Evolutionary conservation across 1,284 basidiomycete species (phyloP), one percentile per base, ranked within the genome.

Genomic region (Violaceomyces palustris): DNA sequence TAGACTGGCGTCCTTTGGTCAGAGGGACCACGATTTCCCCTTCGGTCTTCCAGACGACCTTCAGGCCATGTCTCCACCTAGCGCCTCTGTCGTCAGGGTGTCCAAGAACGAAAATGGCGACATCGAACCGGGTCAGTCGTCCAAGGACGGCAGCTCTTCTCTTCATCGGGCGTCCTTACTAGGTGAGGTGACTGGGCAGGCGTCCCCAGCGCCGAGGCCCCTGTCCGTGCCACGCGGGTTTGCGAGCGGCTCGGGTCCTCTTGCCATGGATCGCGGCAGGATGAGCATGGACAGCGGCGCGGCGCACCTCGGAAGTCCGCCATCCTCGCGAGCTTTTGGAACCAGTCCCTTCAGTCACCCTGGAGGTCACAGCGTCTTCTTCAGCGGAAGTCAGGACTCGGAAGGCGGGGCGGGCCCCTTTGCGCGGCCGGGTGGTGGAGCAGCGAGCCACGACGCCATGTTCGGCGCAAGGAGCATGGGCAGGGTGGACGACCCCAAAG

Each of bases 11-110:
- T 84, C 83, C 0, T 84, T 85, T 8, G 83, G 0, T 83, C 85
- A 85, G 39, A 81, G 84, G 56, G 82, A 85, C 60, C 84, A 82
- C 44, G 86, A 87, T 53, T 85, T 89, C 57, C 80, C 82, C 0
- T 85, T 85, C 50, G 81, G 81, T 63, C 76, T 81, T 35, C 78
- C 79, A 9, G 80, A 83, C 47, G 81, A 83, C 50, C 68, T 73
- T 21, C 59, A 67, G 8, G 25, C 45, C 4, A 30, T 43, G 0
- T 31, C 44, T 8, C 30, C 40, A 10, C 21, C 29, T n/a, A 21
- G n/a, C n/a, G n/a, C n/a, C n/a, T n/a, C n/a, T n/a, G n/a, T n/a
- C n/a, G n/a, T n/a, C n/a, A n/a, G n/a, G n/a, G n/a, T n/a, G n/a
- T n/a, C n/a, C n/a, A n/a, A n/a, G n/a, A n/a, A n/a, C n/a, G n/a